These are phyloP conservation scores for Ophiocordyceps camponoti-floridani DNA, from an alignment of 2,329 filamentous ascomycete genomes.

Conservation along the genomic window DNA sequence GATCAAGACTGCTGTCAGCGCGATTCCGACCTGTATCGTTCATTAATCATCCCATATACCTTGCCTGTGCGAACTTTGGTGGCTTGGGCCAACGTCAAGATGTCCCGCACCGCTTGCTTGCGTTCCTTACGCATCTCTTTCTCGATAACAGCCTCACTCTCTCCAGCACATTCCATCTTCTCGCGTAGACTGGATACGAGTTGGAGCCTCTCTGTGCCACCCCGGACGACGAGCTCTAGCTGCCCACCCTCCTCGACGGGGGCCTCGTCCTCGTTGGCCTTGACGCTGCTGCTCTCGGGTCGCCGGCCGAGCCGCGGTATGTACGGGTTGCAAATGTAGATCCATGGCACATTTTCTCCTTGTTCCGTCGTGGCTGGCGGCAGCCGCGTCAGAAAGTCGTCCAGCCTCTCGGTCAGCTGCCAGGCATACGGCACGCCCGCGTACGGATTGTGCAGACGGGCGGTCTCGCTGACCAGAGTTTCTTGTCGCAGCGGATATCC, in stretches of 20 bases:
- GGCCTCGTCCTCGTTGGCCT: constrained; percentile 29
- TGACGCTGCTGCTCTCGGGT: constrained; percentile 17
- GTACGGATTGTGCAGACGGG: constrained; percentile 38
- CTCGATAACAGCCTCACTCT: constrained; percentile 17
- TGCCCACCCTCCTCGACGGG: constrained; percentile 27
- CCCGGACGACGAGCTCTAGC: constrained; percentile 28
- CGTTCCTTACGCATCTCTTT: constrained; percentile 31
- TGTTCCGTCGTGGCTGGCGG: constrained; percentile 44
- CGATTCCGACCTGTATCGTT: not conserved
- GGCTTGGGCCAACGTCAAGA: constrained; percentile 42
- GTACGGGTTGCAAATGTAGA: constrained; percentile 53
- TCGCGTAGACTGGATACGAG: constrained; percentile 29
- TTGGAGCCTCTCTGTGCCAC: constrained; percentile 31
- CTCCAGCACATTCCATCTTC: constrained; percentile 20
- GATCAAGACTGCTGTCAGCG: not conserved
- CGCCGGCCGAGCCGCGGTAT: constrained; percentile 17
- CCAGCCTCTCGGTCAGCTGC: constrained; percentile 44
- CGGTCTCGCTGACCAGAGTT: constrained; percentile 5
- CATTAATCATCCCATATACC: constrained; percentile 15
- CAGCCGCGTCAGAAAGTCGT: constrained; percentile 48
- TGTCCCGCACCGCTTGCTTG: constrained; percentile 28
- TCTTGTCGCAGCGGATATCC: constrained; percentile 9
- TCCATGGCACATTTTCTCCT: constrained; percentile 39
- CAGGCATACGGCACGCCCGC: constrained; percentile 35
- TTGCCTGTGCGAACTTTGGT: constrained; percentile 48